Percentiles rank a stretch among this genome's conserved stretches.
These are phyloP conservation scores for Suillus ampliporus DNA, from an alignment of 768 basidiomycete genomes.

Conservation along the genomic window DNA sequence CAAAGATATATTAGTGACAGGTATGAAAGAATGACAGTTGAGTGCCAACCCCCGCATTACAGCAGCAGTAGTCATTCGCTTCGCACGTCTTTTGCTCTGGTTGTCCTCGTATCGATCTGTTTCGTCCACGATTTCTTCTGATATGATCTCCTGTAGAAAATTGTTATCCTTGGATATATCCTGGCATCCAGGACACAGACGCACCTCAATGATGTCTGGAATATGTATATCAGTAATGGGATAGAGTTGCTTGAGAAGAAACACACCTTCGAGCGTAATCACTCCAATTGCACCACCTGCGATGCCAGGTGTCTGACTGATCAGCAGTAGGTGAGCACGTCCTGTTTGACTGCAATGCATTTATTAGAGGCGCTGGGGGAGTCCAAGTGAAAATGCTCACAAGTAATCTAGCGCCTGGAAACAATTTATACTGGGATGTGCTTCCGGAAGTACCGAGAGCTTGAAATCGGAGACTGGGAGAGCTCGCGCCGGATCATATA, in stretches of 20 bases:
- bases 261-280: conserved; percentile 81
- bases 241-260: conserved; percentile 9
- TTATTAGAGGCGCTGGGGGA: background rate
- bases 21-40: background rate
- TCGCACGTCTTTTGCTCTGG: conserved; percentile 75
- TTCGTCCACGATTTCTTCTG: conserved; percentile 95
- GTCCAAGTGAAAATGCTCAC: conserved; percentile 44
- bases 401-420: conserved; percentile 96
- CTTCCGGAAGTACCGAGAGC: conserved; percentile 89
- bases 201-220: conserved; percentile 76
- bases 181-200: conserved; percentile 12
- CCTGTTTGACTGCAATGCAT: conserved; percentile 77
- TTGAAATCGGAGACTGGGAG: conserved; percentile 76
- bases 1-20: background rate
- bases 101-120: conserved; percentile 92
- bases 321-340: conserved; percentile 87
- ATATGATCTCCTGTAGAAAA: conserved; percentile 80
- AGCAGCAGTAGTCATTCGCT: conserved; percentile 70
- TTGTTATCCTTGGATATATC: conserved; percentile 5
- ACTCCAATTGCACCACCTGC: conserved; percentile 90
- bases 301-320: conserved; percentile 82
- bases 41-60: conserved; percentile 75
- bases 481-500: conserved; percentile 84
- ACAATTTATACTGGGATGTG: conserved; percentile 85
- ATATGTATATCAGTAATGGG: background rate